Evolutionary conservation across 208 protist genomes (phyloP).

Genomic region (Crithidia mellificae): DNA sequence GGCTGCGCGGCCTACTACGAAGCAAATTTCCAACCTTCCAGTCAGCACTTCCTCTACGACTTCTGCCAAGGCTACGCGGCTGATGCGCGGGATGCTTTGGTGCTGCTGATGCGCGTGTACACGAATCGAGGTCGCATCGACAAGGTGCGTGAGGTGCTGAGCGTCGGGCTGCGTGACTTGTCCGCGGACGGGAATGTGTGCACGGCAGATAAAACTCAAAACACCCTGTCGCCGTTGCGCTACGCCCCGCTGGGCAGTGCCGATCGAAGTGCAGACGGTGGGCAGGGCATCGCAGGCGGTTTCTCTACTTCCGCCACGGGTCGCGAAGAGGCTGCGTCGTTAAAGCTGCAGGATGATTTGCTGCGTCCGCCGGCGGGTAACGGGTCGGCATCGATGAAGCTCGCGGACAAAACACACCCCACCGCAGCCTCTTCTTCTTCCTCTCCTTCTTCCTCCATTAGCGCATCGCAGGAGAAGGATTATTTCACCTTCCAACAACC

Average conservation of each 20-base stretch:
- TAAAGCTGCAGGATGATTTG: slow-evolving; percentile 6
- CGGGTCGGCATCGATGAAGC: no score
- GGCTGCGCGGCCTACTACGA: slow-evolving; percentile 43
- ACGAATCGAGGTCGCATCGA: slow-evolving; percentile 65
- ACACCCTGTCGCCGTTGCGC: neutral
- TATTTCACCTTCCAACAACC: slow-evolving; percentile 10
- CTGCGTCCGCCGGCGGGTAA: no score
- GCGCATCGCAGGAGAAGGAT: no score
- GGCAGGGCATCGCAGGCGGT: no score
- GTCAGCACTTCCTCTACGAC: slow-evolving; percentile 37
- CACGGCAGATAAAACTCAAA: neutral
- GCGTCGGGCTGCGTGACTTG: slow-evolving; percentile 58
- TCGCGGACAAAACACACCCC: no score
- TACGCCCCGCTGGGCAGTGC: slow-evolving; percentile 11
- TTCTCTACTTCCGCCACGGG: neutral
- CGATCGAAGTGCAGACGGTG: neutral
- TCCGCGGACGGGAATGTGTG: neutral
- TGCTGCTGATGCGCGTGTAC: slow-evolving; percentile 71
- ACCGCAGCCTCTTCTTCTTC: neutral
- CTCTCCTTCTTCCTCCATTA: neutral
- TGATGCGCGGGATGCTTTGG: slow-evolving; percentile 51
- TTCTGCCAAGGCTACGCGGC: slow-evolving; percentile 40
- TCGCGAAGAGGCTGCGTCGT: neutral
- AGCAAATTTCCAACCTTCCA: slow-evolving; percentile 24
- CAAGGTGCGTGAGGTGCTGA: slow-evolving; percentile 62